Evolutionary conservation across 495 filamentous ascomycete genomes (phyloP), one percentile per base, ranked within the genome.

Genomic region (Trichoderma reesei): DNA sequence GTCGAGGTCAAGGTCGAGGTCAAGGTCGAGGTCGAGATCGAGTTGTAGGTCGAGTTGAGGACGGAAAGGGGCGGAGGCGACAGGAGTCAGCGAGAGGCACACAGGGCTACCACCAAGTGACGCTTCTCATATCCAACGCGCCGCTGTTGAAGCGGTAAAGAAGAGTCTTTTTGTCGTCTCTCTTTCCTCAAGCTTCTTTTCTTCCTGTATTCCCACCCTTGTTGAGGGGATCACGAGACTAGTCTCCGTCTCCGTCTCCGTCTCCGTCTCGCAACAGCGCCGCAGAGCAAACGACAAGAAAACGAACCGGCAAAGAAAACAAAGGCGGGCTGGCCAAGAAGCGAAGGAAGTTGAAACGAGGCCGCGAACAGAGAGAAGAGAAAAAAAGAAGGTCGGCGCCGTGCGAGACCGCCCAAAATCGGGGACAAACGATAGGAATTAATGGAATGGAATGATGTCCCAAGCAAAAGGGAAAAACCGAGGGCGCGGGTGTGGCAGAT

Each of bases 111-210:
- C 14, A n/a, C 51, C 51, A 34, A 56, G 51, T 56, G 51, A 56
- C 51, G 51, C 51, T 56, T 56, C 51, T 56, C 51, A 56, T 56
- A 8, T 33, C 51, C 51, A 56, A 56, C 51, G 51, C 51, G 51
- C 51, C 51, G 51, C 51, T 56, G 51, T 56, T 56, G 51, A 56
- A 56, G 51, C 51, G 51, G 51, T 33, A 56, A 9, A 56, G 9
- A 31, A 34, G 10, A 34, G 44, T 48, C 13, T 44, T n/a, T n/a
- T 44, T 34, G 14, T 56, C 51, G 20, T 33, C 51, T 56, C 26
- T 56, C 51, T 34, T 33, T 31, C 31, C 34, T 14, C 26, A 31
- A 2, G 13, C 26, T 26, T 26, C 26, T 26, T 26, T 46, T 46
- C n/a, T 46, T 16, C 8, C 16, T 11, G 38, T 39, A 11, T 11